A percentile compares a stretch with the other conserved stretches of the same genome.
These are phyloP conservation scores for Boletellus ananiceps DNA, from an alignment of 768 basidiomycete genomes.

Conservation along the genomic window DNA sequence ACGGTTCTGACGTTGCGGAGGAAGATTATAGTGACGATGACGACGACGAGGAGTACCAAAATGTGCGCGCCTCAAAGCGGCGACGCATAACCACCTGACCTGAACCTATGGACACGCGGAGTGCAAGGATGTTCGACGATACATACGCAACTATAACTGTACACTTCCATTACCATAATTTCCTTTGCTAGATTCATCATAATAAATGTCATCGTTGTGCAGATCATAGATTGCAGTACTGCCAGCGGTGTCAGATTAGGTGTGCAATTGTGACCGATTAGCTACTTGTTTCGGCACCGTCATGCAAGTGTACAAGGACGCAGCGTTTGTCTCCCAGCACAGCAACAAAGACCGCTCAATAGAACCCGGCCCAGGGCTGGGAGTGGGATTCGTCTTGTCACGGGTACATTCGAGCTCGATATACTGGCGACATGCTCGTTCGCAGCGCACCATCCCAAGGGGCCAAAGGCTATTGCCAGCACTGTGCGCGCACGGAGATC, in stretches of 20 bases:
- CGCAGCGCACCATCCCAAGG: too few relatives aligned
- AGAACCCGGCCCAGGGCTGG: too few relatives aligned
- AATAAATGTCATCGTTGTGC: slow-evolving; percentile 22
- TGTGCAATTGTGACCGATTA: background rate
- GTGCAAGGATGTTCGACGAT: slow-evolving; percentile 17
- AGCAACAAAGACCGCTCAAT: too few relatives aligned
- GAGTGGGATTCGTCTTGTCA: too few relatives aligned
- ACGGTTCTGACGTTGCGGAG: slow-evolving; percentile 37
- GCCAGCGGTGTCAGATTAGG: background rate
- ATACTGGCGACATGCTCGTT: too few relatives aligned
- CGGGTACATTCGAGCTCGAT: too few relatives aligned
- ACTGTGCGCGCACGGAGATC: too few relatives aligned
- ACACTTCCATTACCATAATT: slow-evolving; percentile 26
- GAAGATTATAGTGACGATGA: slow-evolving; percentile 35
- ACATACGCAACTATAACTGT: slow-evolving; percentile 25
- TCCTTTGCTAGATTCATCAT: slow-evolving; percentile 26
- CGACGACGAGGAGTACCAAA: slow-evolving; percentile 33
- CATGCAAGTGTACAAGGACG: too few relatives aligned
- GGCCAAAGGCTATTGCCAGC: too few relatives aligned
- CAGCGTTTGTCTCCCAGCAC: too few relatives aligned
- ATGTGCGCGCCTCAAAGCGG: slow-evolving; percentile 26
- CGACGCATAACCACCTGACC: slow-evolving; percentile 24
- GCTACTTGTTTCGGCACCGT: too few relatives aligned
- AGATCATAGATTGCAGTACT: slow-evolving; percentile 9
- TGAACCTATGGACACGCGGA: slow-evolving; percentile 20